Conservation (phyloP, 2,329 filamentous ascomycete genomes). For the Colletotrichum chrysophilum region DNA sequence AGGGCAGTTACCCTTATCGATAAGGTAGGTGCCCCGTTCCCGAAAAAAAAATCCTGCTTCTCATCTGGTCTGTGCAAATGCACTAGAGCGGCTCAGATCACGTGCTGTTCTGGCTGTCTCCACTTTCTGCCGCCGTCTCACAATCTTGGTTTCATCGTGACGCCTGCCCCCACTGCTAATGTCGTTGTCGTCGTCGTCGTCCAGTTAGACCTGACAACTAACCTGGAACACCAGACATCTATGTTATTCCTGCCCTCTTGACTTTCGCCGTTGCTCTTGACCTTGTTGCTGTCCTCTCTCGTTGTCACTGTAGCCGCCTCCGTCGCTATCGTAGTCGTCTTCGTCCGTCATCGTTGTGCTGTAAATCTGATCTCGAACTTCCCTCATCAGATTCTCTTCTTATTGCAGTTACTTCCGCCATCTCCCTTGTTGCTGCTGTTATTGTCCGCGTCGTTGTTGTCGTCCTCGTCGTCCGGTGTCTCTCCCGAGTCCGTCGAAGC, state of each 20-base stretch:
- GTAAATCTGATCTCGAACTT: background rate
- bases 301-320: background rate
- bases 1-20: background rate
- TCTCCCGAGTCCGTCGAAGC: background rate
- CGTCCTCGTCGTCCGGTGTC: background rate
- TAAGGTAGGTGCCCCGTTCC: background rate
- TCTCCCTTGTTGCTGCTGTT: background rate
- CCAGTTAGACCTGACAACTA: background rate
- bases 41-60: background rate
- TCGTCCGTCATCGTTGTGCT: background rate
- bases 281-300: background rate
- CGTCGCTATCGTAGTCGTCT: background rate
- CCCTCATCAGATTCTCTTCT: background rate
- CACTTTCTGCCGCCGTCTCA: background rate
- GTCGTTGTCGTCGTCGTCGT: background rate
- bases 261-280: background rate
- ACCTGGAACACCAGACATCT: background rate
- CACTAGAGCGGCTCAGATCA: background rate
- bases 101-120: background rate
- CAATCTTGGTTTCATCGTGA: fast-evolving
- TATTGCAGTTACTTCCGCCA: background rate
- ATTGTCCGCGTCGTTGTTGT: background rate
- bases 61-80: background rate
- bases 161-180: too few relatives aligned
- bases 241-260: fast-evolving